Evolutionary conservation across 2,329 filamentous ascomycete species (phyloP), one percentile per base, ranked within the genome.

Genomic region (Pseudocercospora fuligena): DNA sequence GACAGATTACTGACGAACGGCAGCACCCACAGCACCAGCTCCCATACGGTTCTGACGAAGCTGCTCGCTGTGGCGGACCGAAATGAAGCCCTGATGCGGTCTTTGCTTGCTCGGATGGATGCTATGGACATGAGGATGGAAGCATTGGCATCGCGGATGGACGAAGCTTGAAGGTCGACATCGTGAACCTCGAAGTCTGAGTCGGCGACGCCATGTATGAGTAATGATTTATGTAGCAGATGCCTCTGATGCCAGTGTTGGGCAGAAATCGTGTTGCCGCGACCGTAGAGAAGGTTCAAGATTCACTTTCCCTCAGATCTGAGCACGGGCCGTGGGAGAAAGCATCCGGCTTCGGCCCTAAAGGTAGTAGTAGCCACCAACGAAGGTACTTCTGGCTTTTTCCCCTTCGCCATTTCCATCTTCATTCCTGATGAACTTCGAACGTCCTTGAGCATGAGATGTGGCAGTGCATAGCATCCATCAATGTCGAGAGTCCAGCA

Each of bases 51-150:
- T 14, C 25, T 61, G 19, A 27, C 64, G 12, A 61, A 63, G 46
- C 54, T 66, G 60, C 46, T 66, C 33, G 36, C 46, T 19, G 60
- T 63, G 25, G 64, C 64, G 57, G 56, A 59, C 54, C 54, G 60
- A 3, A 66, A 66, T 19, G 64, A 66, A 56, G 64, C 60, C 16
- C 46, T 66, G 21, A 66, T 63, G 64, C 61, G 58, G 29, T 51
- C 54, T 14, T 54, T 66, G 8, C 27, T 66, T 47, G 60, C 64
- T 36, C 64, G 64, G 21, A 62, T 66, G 53, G 64, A 66, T n/a
- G 64, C 60, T 21, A 66, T 66, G 33, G 64, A 66, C 23, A 36
- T 46, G 40, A 53, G 64, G 16, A 56, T 56, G 51, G 25, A 27
- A 23, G 51, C 51, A 19, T 56, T 56, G 51, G 51, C 51, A 9